A percentile compares a stretch with the other conserved stretches of the same genome.
Conservation (phyloP, 2,329 filamentous ascomycete species). For the Ophiostoma fasciatum region DNA sequence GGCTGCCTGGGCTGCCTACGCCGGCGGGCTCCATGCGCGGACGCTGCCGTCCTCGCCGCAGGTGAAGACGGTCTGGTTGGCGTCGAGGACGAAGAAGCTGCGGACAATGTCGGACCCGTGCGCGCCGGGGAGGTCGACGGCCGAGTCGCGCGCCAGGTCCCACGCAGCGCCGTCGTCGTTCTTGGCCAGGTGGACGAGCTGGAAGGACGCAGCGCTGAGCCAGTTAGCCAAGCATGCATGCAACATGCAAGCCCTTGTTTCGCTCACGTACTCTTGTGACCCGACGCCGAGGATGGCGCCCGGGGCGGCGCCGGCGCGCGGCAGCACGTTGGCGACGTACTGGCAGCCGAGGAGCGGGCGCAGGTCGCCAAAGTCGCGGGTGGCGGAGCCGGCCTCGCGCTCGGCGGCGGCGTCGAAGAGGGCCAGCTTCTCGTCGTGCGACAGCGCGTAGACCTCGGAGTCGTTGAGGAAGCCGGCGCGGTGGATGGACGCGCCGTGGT, state of each 20-base stretch:
- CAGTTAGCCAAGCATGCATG: too few species aligned
- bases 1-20: too few species aligned
- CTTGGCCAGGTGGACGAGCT: constrained; percentile 44
- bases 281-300: constrained; percentile 50
- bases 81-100: constrained; percentile 48
- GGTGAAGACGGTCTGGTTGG: constrained; percentile 42
- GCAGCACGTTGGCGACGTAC: constrained; percentile 55
- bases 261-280: constrained; percentile 53
- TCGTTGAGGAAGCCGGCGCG: constrained; percentile 55
- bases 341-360: constrained; percentile 50
- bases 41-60: constrained; percentile 43
- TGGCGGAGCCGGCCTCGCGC: constrained; percentile 41
- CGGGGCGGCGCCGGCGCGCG: constrained; percentile 27
- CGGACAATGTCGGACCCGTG: constrained; percentile 51
- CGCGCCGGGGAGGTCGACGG: constrained; percentile 44
- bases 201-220: constrained; percentile 42
- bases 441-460: constrained; percentile 54
- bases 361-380: constrained; percentile 52
- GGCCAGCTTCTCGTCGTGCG: constrained; percentile 64
- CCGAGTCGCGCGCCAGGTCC: constrained; percentile 38
- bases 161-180: constrained; percentile 29
- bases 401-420: constrained; percentile 56
- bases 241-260: too few species aligned
- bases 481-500: constrained; percentile 61
- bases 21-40: constrained; percentile 47